A percentile compares a stretch with the other conserved stretches of the same genome.
Conservation (phyloP, 768 basidiomycete genomes). For the Trichaptum fuscoviolaceum region DNA sequence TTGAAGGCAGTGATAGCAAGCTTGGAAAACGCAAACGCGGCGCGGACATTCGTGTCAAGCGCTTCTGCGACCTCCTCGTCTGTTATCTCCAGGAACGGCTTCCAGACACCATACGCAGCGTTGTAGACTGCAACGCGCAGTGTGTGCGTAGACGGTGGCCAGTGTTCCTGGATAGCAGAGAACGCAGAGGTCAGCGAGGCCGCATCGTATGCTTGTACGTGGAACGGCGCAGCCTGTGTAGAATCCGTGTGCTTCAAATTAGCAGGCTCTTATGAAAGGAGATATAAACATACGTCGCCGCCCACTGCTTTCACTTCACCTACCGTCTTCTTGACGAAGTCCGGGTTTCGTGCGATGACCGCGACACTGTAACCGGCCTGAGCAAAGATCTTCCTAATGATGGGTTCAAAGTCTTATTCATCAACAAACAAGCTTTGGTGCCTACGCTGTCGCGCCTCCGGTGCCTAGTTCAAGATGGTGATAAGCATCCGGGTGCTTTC, state of each 20-base stretch:
- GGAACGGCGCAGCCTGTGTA: slow-evolving; percentile 33
- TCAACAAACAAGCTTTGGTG: slow-evolving; percentile 1
- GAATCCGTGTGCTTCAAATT: neutral
- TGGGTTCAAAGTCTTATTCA: neutral
- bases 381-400: slow-evolving; percentile 30
- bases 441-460: slow-evolving; percentile 36
- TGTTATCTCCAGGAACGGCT: slow-evolving; percentile 35
- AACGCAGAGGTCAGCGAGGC: slow-evolving; percentile 27
- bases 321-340: slow-evolving; percentile 28
- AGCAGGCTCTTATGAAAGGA: neutral
- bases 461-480: slow-evolving; percentile 23
- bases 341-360: slow-evolving; percentile 30
- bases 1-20: slow-evolving; percentile 30
- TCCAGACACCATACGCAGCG: slow-evolving; percentile 30
- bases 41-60: slow-evolving; percentile 29
- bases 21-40: slow-evolving; percentile 34
- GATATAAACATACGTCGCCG: slow-evolving; percentile 25
- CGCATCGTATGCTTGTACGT: slow-evolving; percentile 29
- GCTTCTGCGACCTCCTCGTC: slow-evolving; percentile 27
- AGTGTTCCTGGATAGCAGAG: slow-evolving; percentile 25
- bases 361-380: slow-evolving; percentile 37
- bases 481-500: neutral
- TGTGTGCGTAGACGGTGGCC: slow-evolving; percentile 22
- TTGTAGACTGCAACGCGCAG: slow-evolving; percentile 38
- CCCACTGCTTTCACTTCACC: slow-evolving; percentile 29